Percentiles rank a stretch among this genome's conserved stretches.
Conservation (phyloP, 352 stramenopile species). For the Blastocystis sp. region DNA sequence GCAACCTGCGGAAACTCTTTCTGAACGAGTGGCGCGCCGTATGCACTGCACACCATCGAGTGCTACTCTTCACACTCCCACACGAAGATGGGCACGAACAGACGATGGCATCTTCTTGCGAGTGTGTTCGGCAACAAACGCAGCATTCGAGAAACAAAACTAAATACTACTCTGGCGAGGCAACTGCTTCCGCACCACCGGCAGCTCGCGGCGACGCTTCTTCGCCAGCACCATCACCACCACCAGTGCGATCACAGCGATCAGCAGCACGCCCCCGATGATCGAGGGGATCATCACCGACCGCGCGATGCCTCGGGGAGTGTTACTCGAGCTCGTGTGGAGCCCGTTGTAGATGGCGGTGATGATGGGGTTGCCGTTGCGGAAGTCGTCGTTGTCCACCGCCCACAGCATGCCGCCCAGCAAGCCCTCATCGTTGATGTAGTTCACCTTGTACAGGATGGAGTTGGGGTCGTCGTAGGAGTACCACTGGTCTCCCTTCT, state of each 20-base stretch:
- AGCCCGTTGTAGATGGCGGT: conserved; percentile 6
- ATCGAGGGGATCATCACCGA: not conserved
- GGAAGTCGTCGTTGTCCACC: conserved; percentile 65
- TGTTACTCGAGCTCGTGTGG: not conserved
- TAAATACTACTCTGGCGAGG: not conserved
- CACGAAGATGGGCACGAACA: too few species aligned
- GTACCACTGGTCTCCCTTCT: conserved; percentile 65
- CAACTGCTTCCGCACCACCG: not conserved
- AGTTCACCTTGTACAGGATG: conserved; percentile 55
- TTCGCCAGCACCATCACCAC: not conserved
- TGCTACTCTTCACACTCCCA: not conserved
- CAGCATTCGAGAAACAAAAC: not conserved
- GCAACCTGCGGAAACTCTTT: not conserved
- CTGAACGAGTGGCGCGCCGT: not conserved
- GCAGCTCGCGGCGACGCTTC: not conserved
- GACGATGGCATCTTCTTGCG: too few species aligned
- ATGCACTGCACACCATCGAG: not conserved
- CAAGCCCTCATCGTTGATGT: conserved; percentile 41
- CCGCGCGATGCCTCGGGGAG: not conserved
- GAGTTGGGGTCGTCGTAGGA: conserved; percentile 37
- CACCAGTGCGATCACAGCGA: not conserved
- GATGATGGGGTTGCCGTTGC: conserved; percentile 55
- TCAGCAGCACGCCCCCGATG: conserved; percentile 6
- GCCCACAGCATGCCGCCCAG: conserved; percentile 57
- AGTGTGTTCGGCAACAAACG: too few species aligned